Conservation (phyloP, 1,284 basidiomycete species). For the Spongiforma sp. region DNA sequence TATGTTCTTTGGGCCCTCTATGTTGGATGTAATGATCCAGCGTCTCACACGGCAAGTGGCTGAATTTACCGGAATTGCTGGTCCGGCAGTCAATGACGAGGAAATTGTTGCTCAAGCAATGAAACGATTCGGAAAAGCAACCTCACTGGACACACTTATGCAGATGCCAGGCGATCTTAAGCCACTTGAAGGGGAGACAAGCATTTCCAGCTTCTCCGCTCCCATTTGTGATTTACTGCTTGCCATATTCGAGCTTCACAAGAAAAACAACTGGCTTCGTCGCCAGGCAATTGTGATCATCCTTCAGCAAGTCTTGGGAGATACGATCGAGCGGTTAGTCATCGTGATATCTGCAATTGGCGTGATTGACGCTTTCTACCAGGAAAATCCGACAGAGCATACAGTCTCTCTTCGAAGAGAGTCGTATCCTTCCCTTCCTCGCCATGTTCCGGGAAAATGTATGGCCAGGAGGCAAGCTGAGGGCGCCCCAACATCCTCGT, state of each 20-base stretch:
- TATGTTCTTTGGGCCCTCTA: slow-evolving; percentile 90
- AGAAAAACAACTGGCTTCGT: slow-evolving; percentile 95
- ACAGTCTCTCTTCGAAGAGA: slow-evolving; percentile 65
- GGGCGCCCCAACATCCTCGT: slow-evolving; percentile 63
- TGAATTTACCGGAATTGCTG: slow-evolving; percentile 84
- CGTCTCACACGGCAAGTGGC: slow-evolving; percentile 87
- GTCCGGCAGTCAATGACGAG: slow-evolving; percentile 81
- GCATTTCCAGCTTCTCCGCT: slow-evolving; percentile 85
- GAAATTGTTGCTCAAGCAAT: slow-evolving; percentile 82
- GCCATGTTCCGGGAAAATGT: slow-evolving; percentile 70
- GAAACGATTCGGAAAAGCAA: slow-evolving; percentile 66
- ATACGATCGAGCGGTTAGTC: slow-evolving; percentile 89
- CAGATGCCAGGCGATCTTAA: slow-evolving; percentile 76
- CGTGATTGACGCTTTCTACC: slow-evolving; percentile 9
- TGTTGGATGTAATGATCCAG: slow-evolving; percentile 93
- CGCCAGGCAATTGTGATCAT: slow-evolving; percentile 97
- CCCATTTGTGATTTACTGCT: slow-evolving; percentile 95
- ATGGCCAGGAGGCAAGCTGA: slow-evolving; percentile 85
- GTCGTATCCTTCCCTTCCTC: slow-evolving; percentile 71
- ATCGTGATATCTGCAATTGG: not conserved
- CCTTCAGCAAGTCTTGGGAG: slow-evolving; percentile 92
- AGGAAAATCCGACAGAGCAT: slow-evolving; percentile 89
- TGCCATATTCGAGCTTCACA: slow-evolving; percentile 93
- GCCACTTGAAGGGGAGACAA: slow-evolving; percentile 84
- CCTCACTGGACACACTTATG: slow-evolving; percentile 68